A percentile compares a stretch with the other conserved stretches of the same genome.
Conservation (phyloP, 1,139 yeast genomes). For the Keqinozyma sinolaborantium region DNA sequence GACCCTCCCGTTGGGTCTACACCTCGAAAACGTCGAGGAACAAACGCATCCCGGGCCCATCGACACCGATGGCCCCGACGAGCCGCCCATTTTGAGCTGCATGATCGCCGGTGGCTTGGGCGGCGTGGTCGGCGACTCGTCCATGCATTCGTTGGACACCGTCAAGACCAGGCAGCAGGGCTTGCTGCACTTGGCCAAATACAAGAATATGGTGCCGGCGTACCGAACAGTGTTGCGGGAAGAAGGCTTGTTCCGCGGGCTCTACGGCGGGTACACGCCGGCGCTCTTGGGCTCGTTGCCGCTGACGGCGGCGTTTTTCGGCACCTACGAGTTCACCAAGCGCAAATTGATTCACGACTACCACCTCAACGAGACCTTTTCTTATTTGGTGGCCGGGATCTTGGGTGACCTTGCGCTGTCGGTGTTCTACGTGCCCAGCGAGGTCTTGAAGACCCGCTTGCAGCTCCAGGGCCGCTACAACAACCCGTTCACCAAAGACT, state of each 20-base stretch:
- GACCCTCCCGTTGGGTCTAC: slow-evolving; percentile 41
- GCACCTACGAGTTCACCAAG: slow-evolving; percentile 81
- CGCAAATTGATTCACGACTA: slow-evolving; percentile 62
- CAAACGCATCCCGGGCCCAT: slow-evolving; percentile 1
- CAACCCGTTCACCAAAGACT: slow-evolving; percentile 69
- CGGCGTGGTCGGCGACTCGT: slow-evolving; percentile 87
- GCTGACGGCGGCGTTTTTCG: slow-evolving; percentile 88
- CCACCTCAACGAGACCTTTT: slow-evolving; percentile 70
- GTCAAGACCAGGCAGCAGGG: slow-evolving; percentile 98
- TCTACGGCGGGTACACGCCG: slow-evolving; percentile 90
- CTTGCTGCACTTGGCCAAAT: slow-evolving; percentile 65
- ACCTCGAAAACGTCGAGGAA: slow-evolving; percentile 13
- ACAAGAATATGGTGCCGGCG: slow-evolving; percentile 66
- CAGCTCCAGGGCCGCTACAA: slow-evolving; percentile 88
- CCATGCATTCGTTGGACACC: slow-evolving; percentile 94
- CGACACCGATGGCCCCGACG: background rate
- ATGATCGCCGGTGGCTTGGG: slow-evolving; percentile 92
- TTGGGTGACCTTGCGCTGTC: slow-evolving; percentile 89
- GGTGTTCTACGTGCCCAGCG: slow-evolving; percentile 94
- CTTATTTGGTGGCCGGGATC: slow-evolving; percentile 84
- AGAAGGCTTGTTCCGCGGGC: slow-evolving; percentile 82
- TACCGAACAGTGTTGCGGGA: slow-evolving; percentile 67
- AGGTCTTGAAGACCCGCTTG: slow-evolving; percentile 88
- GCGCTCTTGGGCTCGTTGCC: slow-evolving; percentile 92
- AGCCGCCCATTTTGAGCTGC: slow-evolving; percentile 56